These are phyloP conservation scores for Kwoniella sp. DNA, from an alignment of 768 basidiomycete genomes.

Conservation along the genomic window DNA sequence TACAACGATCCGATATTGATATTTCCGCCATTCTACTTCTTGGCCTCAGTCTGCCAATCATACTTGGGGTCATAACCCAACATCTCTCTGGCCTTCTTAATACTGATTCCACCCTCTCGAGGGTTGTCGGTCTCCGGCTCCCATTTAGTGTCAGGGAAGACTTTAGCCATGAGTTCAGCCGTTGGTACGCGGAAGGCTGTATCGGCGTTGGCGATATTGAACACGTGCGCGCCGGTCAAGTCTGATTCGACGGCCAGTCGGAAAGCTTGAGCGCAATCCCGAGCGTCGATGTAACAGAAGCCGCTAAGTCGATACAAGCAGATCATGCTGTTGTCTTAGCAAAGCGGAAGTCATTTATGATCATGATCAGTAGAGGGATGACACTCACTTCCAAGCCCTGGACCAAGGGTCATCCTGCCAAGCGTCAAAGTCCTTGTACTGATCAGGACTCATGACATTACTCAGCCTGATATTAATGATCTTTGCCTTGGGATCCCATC, in stretches of 20 bases:
- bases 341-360: not conserved
- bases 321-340: no score
- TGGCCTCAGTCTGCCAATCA: constrained; percentile 48
- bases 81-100: constrained; percentile 51
- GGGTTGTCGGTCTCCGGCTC: constrained; percentile 48
- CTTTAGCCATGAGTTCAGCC: constrained; percentile 44
- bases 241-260: constrained; percentile 42
- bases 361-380: no score
- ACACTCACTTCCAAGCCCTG: constrained; percentile 51
- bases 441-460: constrained; percentile 50
- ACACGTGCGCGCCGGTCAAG: constrained; percentile 47
- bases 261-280: constrained; percentile 53
- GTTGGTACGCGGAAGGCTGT: constrained; percentile 41
- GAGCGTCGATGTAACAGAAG: constrained; percentile 52
- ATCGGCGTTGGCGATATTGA: constrained; percentile 54
- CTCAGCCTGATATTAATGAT: constrained; percentile 52
- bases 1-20: no score
- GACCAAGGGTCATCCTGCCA: constrained; percentile 49
- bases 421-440: constrained; percentile 46
- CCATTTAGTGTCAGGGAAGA: constrained; percentile 45
- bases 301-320: no score
- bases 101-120: constrained; percentile 46
- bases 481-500: constrained; percentile 45
- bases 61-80: constrained; percentile 49
- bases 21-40: constrained; percentile 21